Conservation (phyloP, 2,329 filamentous ascomycete genomes). For the Lasiodiplodia theobromae region DNA sequence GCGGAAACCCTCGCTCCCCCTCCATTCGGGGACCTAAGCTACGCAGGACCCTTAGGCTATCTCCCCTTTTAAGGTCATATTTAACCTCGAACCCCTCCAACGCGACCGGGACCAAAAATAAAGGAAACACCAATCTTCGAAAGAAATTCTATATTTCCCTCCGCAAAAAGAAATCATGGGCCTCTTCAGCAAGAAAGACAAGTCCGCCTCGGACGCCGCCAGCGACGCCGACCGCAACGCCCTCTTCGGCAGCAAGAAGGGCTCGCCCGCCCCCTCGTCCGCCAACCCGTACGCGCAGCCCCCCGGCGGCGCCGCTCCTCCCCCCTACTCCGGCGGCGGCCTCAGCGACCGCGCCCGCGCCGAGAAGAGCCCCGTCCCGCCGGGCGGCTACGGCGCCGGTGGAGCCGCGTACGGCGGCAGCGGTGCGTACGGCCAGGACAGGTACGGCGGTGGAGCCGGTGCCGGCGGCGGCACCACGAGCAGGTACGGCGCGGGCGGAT, state of each 20-base stretch:
- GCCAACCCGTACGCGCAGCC: slow-evolving; percentile 63
- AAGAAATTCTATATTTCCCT: background rate
- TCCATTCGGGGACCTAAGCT: slow-evolving; percentile 2
- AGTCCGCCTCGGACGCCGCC: slow-evolving; percentile 57
- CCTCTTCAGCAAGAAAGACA: slow-evolving; percentile 57
- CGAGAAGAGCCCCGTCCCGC: slow-evolving; percentile 55
- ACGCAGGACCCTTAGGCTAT: background rate
- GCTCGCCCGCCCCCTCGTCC: slow-evolving; percentile 58
- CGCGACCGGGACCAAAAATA: background rate
- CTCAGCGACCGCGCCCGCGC: slow-evolving; percentile 40
- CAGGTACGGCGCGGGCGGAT: slow-evolving; percentile 44
- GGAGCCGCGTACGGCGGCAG: slow-evolving; percentile 28
- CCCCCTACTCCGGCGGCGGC: slow-evolving; percentile 46
- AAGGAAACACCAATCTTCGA: background rate
- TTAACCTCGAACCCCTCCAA: slow-evolving; percentile 9
- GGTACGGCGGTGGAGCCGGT: slow-evolving; percentile 53
- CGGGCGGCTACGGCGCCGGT: slow-evolving; percentile 48
- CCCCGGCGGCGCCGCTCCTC: slow-evolving; percentile 51
- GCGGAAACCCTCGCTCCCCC: slow-evolving; percentile 6
- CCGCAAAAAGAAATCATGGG: slow-evolving; percentile 14
- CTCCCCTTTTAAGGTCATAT: background rate
- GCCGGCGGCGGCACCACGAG: slow-evolving; percentile 32
- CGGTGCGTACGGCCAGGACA: slow-evolving; percentile 37
- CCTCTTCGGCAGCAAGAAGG: slow-evolving; percentile 65
- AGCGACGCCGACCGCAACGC: slow-evolving; percentile 62